phyloP scores from a whole-genome alignment of 2,329 filamentous ascomycete genomes.

The Dactylellina sp. region DNA sequence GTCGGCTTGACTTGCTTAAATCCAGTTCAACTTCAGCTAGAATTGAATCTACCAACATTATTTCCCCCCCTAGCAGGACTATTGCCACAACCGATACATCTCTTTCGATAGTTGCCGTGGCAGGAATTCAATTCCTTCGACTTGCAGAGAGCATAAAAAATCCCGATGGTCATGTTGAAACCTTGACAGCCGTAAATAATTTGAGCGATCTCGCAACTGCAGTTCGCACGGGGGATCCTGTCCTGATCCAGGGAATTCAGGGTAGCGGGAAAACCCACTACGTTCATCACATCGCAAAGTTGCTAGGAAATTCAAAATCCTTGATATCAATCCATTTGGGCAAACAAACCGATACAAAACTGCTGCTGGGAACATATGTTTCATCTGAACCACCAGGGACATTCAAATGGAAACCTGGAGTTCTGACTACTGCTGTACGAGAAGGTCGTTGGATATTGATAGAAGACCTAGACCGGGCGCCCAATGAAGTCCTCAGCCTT shows the following conservation, averaged over 20 bases:
- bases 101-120: constrained; percentile 23
- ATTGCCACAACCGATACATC: constrained; percentile 42
- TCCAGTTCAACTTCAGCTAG: constrained; percentile 14
- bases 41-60: not conserved
- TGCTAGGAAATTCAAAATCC: constrained; percentile 79
- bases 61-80: constrained; percentile 6
- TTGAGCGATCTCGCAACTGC: constrained; percentile 75
- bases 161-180: constrained; percentile 72
- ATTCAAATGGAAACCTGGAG: constrained; percentile 91
- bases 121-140: constrained; percentile 37
- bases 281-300: constrained; percentile 82
- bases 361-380: constrained; percentile 92
- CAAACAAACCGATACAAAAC: constrained; percentile 97
- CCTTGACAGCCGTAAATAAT: constrained; percentile 78
- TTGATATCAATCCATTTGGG: constrained; percentile 97
- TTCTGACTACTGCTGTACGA: constrained; percentile 90
- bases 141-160: constrained; percentile 71
- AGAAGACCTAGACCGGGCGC: constrained; percentile 94
- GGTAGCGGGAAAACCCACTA: constrained; percentile 92
- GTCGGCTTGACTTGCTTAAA: constrained; percentile 35
- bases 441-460: constrained; percentile 98
- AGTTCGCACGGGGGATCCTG: constrained; percentile 75
- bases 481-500: constrained; percentile 92
- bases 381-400: constrained; percentile 83
- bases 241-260: constrained; percentile 83